phyloP scores from a whole-genome alignment of 805 yeast species.

The Deakozyma indianensis region DNA sequence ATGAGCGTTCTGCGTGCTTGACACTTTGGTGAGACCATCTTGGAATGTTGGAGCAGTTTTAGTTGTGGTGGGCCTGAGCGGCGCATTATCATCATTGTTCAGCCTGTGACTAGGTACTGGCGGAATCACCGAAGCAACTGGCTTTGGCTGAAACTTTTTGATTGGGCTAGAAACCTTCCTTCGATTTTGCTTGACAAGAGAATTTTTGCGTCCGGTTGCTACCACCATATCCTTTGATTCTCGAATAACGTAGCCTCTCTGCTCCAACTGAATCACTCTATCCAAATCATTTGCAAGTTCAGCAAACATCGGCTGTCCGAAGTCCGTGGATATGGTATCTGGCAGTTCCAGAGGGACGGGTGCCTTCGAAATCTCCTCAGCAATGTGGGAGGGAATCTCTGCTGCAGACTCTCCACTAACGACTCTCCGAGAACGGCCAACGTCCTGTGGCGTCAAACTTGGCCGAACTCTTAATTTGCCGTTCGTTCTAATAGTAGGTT shows the following conservation, averaged over 20 bases:
- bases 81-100: background rate
- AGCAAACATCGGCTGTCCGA: background rate
- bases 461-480: background rate
- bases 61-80: background rate
- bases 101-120: background rate
- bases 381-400: background rate
- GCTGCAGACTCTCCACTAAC: background rate
- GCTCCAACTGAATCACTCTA: background rate
- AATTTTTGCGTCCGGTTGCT: background rate
- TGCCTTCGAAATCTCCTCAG: background rate
- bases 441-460: background rate
- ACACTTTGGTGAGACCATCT: slow-evolving; percentile 7
- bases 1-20: background rate
- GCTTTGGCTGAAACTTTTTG: background rate
- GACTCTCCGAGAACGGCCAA: background rate
- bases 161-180: background rate
- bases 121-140: background rate
- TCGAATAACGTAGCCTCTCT: background rate
- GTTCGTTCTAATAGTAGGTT: background rate
- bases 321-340: background rate
- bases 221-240: background rate
- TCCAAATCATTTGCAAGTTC: background rate
- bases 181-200: background rate
- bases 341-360: background rate
- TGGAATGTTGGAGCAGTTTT: slow-evolving; percentile 8